Percentiles rank a stretch among this genome's conserved stretches.
phyloP scores from a whole-genome alignment of 2,329 filamentous ascomycete genomes.

The Aphanocladium album region DNA sequence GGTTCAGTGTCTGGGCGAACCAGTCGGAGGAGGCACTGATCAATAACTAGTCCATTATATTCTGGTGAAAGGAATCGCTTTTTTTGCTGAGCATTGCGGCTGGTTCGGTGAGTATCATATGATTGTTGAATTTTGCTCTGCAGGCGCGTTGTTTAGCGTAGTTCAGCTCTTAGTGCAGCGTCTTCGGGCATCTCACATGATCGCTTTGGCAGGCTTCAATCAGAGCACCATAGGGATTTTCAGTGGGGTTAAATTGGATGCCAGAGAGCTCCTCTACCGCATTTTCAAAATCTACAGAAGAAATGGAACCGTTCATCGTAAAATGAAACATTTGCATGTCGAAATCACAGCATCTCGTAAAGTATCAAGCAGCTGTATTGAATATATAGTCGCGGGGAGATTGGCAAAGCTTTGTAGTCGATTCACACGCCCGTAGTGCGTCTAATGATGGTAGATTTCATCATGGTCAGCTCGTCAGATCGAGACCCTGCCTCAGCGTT shows the following conservation, averaged over 20 bases:
- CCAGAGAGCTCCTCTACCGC: conserved; percentile 52
- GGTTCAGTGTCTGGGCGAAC: conserved; percentile 59
- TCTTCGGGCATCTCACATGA: conserved; percentile 46
- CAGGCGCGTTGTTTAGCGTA: neutral
- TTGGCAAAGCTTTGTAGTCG: too few relatives aligned
- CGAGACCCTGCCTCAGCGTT: too few relatives aligned
- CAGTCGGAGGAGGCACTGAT: conserved; percentile 68
- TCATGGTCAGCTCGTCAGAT: too few relatives aligned
- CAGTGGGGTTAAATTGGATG: conserved; percentile 43
- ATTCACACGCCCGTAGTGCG: too few relatives aligned
- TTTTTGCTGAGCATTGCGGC: conserved; percentile 70
- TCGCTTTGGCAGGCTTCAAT: conserved; percentile 63
- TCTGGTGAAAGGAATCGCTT: conserved; percentile 63
- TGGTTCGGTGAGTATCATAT: conserved; percentile 68
- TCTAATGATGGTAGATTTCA: too few relatives aligned
- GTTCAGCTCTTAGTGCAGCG: conserved; percentile 3
- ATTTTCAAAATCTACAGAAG: conserved; percentile 39
- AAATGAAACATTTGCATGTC: neutral
- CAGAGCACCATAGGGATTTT: conserved; percentile 73
- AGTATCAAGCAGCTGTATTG: too few relatives aligned
- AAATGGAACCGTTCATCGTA: conserved; percentile 23
- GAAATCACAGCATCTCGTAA: too few relatives aligned
- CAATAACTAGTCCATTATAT: conserved; percentile 68
- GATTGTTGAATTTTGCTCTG: conserved; percentile 63
- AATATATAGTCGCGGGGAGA: too few relatives aligned